Evolutionary conservation across 805 yeast species (phyloP).

Genomic region (Lipomyces starkeyi): DNA sequence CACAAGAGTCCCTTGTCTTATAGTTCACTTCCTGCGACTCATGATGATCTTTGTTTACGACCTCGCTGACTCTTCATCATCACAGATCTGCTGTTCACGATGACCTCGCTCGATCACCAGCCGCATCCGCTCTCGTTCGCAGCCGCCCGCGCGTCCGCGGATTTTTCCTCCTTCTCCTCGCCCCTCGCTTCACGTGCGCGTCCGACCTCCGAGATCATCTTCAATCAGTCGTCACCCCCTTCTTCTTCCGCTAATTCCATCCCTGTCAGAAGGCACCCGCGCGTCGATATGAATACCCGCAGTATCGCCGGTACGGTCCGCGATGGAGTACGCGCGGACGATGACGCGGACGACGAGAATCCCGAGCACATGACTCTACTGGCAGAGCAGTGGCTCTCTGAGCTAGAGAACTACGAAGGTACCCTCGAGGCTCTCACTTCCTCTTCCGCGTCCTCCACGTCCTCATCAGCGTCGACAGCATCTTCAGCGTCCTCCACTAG

Average conservation of each 20-base stretch:
- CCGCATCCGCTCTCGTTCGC: constrained; percentile 19
- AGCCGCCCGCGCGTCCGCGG: constrained; percentile 11
- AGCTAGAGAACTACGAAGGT: constrained; percentile 43
- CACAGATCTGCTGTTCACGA: constrained; percentile 31
- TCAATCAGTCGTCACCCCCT: constrained; percentile 1
- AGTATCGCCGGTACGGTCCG: background rate
- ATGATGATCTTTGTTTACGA: constrained; percentile 13
- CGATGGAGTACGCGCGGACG: constrained; percentile 1
- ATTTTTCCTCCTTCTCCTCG: constrained; percentile 21
- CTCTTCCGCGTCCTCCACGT: constrained; percentile 23
- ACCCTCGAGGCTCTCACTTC: constrained; percentile 46
- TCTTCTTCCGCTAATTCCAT: constrained; percentile 12
- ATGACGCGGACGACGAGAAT: constrained; percentile 4
- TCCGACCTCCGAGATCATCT: constrained; percentile 21
- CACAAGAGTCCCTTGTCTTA: background rate
- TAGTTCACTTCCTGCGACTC: constrained; percentile 10
- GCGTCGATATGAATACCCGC: constrained; percentile 12
- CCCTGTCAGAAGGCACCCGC: background rate
- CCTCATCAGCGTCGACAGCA: constrained; percentile 22
- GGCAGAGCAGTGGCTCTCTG: constrained; percentile 47
- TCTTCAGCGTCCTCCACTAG: constrained; percentile 43
- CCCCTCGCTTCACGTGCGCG: constrained; percentile 16
- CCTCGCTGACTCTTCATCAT: constrained; percentile 36
- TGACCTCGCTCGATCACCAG: constrained; percentile 12
- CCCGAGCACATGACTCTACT: constrained; percentile 25